phyloP scores from a whole-genome alignment of 2,329 filamentous ascomycete genomes.

The Phoma sp. region DNA sequence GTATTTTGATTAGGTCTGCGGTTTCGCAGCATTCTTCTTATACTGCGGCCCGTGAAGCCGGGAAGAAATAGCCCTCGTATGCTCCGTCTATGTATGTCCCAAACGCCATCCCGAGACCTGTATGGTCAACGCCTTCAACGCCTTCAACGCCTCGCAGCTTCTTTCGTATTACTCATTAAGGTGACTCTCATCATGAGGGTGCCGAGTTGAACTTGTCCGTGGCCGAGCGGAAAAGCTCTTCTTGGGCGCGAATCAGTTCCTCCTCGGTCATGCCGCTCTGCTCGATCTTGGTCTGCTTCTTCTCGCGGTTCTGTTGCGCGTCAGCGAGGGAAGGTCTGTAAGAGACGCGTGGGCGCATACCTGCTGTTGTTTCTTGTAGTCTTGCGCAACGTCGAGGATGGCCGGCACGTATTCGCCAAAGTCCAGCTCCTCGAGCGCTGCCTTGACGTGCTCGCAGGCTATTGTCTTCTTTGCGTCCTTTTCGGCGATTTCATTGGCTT shows the following conservation, averaged over 20 bases:
- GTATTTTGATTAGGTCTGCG: slow-evolving; percentile 7
- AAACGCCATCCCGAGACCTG: slow-evolving; percentile 30
- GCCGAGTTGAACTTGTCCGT: slow-evolving; percentile 71
- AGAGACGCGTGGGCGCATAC: slow-evolving; percentile 55
- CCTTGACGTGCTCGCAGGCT: slow-evolving; percentile 95
- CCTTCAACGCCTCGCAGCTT: slow-evolving; percentile 34
- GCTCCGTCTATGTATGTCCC: slow-evolving; percentile 23
- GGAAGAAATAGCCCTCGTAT: slow-evolving; percentile 17
- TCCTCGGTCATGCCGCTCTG: slow-evolving; percentile 91
- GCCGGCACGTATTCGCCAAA: slow-evolving; percentile 92
- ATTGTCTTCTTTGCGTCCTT: slow-evolving; percentile 99
- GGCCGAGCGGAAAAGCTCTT: slow-evolving; percentile 87
- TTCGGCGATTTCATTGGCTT: slow-evolving; percentile 98
- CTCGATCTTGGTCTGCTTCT: slow-evolving; percentile 96
- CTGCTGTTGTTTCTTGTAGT: slow-evolving; percentile 93
- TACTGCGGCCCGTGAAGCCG: slow-evolving; percentile 8
- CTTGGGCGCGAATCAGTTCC: slow-evolving; percentile 85
- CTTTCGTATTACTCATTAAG: slow-evolving; percentile 18
- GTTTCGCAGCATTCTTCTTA: slow-evolving; percentile 2
- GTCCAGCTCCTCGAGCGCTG: slow-evolving; percentile 88
- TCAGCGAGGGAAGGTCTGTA: slow-evolving; percentile 13
- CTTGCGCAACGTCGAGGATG: slow-evolving; percentile 82
- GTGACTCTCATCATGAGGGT: slow-evolving; percentile 44
- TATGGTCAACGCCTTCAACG: slow-evolving; percentile 32
- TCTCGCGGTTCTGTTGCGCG: slow-evolving; percentile 77